Conservation (phyloP, 73 alveolate species). For the Vitrella brassicaformis region DNA sequence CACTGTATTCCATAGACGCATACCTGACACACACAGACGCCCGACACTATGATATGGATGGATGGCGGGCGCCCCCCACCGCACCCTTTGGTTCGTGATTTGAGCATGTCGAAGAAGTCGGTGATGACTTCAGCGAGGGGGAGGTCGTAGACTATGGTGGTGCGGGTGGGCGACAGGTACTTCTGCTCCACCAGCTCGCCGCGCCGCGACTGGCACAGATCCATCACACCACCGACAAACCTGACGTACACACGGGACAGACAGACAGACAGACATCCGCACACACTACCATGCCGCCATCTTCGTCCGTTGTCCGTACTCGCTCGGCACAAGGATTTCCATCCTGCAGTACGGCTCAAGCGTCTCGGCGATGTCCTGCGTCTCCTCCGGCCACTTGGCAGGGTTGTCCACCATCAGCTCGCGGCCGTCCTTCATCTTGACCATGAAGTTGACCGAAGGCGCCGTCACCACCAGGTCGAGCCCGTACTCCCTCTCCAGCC, state of each 20-base stretch:
- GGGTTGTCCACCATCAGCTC: too few species aligned
- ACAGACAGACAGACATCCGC: too few species aligned
- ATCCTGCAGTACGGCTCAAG: neutral
- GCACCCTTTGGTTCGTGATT: slow-evolving; percentile 31
- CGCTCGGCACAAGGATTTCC: neutral
- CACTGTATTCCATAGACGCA: slow-evolving; percentile 34
- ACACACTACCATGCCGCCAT: too few species aligned
- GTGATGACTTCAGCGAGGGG: slow-evolving; percentile 44
- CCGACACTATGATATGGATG: too few species aligned
- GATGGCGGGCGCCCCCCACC: neutral
- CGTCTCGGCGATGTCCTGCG: too few species aligned
- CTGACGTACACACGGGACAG: too few species aligned
- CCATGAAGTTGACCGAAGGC: too few species aligned
- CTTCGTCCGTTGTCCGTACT: too few species aligned
- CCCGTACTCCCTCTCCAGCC: slow-evolving; percentile 52
- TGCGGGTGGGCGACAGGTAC: slow-evolving; percentile 17
- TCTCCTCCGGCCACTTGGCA: too few species aligned
- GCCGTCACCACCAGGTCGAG: slow-evolving; percentile 44
- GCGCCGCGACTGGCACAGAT: slow-evolving; percentile 25
- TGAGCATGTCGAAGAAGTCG: slow-evolving; percentile 44
- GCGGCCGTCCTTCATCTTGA: too few species aligned
- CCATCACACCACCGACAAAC: slow-evolving; percentile 11
- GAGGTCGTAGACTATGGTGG: slow-evolving; percentile 12
- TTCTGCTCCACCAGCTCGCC: slow-evolving; percentile 23
- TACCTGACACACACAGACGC: slow-evolving; percentile 2